These are phyloP conservation scores for Aspergillus incahuasiensis DNA, from an alignment of 495 filamentous ascomycete genomes.

Conservation along the genomic window DNA sequence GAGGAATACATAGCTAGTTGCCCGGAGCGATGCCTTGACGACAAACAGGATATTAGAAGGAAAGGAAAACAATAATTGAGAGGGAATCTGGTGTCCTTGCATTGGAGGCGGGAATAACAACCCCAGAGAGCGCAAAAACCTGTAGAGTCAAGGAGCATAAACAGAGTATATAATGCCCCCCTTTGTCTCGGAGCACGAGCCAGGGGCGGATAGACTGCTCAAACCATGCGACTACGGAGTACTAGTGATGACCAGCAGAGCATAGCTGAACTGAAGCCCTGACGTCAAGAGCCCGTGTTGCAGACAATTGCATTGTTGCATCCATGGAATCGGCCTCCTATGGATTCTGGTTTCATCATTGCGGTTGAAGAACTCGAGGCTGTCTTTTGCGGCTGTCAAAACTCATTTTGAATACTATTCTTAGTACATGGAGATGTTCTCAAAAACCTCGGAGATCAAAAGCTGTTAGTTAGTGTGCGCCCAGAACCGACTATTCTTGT, in stretches of 20 bases:
- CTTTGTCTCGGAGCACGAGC: conserved; percentile 9
- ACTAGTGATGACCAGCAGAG: background rate
- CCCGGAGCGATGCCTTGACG: background rate
- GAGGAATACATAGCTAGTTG: conserved; percentile 4
- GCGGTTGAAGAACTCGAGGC: background rate
- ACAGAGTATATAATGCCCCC: background rate
- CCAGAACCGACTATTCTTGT: background rate
- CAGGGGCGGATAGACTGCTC: conserved; percentile 4
- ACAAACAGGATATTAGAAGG: background rate
- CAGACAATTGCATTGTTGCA: background rate
- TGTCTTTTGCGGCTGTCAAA: background rate
- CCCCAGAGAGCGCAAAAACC: conserved; percentile 7
- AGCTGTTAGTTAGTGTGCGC: background rate
- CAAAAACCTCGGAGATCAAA: background rate
- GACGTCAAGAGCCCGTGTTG: conserved; percentile 1
- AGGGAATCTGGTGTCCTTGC: conserved; percentile 14
- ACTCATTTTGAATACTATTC: background rate
- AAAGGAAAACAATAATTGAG: background rate
- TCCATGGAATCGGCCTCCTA: background rate
- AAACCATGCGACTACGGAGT: background rate
- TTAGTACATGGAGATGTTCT: background rate
- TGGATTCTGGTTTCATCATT: conserved; percentile 4
- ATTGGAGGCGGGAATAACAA: conserved; percentile 12
- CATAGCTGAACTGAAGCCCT: background rate
- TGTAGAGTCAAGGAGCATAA: background rate